Evolutionary conservation across 192 early-diverging fungal species (phyloP).

Genomic region (Rhizoclosmatium sp.): DNA sequence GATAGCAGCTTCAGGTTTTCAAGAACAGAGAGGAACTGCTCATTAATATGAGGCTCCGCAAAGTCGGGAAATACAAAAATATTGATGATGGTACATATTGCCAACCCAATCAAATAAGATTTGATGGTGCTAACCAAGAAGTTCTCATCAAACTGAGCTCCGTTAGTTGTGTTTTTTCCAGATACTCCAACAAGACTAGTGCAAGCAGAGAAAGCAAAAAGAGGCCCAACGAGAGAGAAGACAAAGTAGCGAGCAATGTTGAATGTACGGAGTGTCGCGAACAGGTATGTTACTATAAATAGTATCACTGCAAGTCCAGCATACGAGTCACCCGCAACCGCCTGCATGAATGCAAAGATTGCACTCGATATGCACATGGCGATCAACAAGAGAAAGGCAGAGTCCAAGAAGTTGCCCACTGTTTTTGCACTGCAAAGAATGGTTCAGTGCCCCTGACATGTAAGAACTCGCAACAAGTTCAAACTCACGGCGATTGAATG

Average conservation of each 20-base stretch:
- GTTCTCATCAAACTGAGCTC: constrained; percentile 8
- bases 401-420: constrained; percentile 34
- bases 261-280: constrained; percentile 10
- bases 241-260: constrained; percentile 14
- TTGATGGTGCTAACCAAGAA: constrained; percentile 12
- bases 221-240: constrained; percentile 23
- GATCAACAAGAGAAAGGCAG: constrained; percentile 13
- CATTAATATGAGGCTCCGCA: constrained; percentile 28
- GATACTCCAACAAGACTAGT: neutral
- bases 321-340: constrained; percentile 13
- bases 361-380: constrained; percentile 2
- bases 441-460: neutral
- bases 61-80: constrained; percentile 27
- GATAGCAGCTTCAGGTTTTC: neutral
- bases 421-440: constrained; percentile 9
- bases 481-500: constrained; percentile 33
- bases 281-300: constrained; percentile 14
- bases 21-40: neutral
- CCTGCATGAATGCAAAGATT: constrained; percentile 29
- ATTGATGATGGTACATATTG: constrained; percentile 22
- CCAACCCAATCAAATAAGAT: constrained; percentile 24
- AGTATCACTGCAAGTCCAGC: constrained; percentile 4
- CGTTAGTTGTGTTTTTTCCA: neutral
- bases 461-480: neutral
- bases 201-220: constrained; percentile 12